Evolutionary conservation across 2,329 filamentous ascomycete species (phyloP).

Genomic region (Stemphylium lycopersici): DNA sequence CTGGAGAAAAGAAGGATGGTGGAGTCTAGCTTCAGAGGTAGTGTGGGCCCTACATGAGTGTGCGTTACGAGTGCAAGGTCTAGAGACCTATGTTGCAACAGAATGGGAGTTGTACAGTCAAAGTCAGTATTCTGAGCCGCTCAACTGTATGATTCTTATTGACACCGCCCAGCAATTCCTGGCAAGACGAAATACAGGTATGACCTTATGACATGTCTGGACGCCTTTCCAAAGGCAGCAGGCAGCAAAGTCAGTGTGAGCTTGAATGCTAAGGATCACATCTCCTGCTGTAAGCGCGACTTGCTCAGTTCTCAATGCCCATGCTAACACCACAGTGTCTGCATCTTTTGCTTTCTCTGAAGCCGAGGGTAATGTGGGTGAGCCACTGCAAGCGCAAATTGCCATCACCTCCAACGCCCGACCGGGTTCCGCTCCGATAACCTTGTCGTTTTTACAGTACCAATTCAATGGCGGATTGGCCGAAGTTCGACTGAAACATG

Average conservation of each 20-base stretch:
- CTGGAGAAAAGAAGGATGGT: slow-evolving; percentile 69
- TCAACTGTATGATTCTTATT: slow-evolving; percentile 1
- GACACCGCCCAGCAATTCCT: slow-evolving; percentile 34
- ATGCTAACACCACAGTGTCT: slow-evolving; percentile 50
- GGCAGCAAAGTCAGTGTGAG: slow-evolving; percentile 52
- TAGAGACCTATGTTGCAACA: slow-evolving; percentile 57
- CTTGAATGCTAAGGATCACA: slow-evolving; percentile 55
- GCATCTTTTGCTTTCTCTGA: slow-evolving; percentile 60
- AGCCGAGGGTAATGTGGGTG: slow-evolving; percentile 64
- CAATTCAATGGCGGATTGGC: slow-evolving; percentile 58
- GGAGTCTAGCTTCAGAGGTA: slow-evolving; percentile 60
- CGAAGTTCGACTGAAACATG: slow-evolving; percentile 41
- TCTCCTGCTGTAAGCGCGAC: slow-evolving; percentile 57
- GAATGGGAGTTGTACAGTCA: slow-evolving; percentile 62
- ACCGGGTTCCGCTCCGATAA: slow-evolving; percentile 53
- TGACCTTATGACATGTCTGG: slow-evolving; percentile 56
- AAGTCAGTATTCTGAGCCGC: slow-evolving; percentile 24
- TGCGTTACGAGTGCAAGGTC: slow-evolving; percentile 54
- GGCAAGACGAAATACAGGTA: slow-evolving; percentile 47
- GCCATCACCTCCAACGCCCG: slow-evolving; percentile 58
- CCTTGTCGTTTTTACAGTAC: slow-evolving; percentile 56
- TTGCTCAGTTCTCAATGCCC: slow-evolving; percentile 35
- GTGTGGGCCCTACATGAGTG: slow-evolving; percentile 62
- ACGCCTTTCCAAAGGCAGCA: slow-evolving; percentile 45
- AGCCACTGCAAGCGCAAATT: slow-evolving; percentile 63